Evolutionary conservation across 106 monocot genomes (phyloP).

Genomic region (Amphibolis antarctica): DNA sequence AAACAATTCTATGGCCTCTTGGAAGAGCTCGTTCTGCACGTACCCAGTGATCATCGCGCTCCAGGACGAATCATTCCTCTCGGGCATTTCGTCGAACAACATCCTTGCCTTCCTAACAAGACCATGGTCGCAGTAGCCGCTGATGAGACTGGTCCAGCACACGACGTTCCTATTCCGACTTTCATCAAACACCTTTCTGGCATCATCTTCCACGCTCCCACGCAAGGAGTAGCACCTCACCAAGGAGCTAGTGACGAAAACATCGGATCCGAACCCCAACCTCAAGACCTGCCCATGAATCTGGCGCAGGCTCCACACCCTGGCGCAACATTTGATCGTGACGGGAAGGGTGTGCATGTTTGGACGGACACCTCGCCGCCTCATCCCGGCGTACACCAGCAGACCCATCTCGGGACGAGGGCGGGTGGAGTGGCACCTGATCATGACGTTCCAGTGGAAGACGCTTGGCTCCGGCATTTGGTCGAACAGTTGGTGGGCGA

Average conservation of each 20-base stretch:
- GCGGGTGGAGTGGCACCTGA: constrained; percentile 13
- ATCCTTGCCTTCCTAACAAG: constrained; percentile 7
- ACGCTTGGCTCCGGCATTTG: constrained; percentile 10
- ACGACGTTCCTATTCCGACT: constrained; percentile 10
- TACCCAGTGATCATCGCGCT: constrained; percentile 30
- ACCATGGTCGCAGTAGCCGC: constrained; percentile 8
- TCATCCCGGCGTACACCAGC: constrained; percentile 14
- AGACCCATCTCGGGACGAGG: constrained; percentile 2
- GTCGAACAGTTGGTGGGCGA: constrained; percentile 15
- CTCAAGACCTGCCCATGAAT: constrained; percentile 18
- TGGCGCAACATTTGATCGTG: constrained; percentile 1
- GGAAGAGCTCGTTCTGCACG: constrained; percentile 10
- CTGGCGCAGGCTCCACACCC: background rate
- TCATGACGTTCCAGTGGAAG: constrained; percentile 33
- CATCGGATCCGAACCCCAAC: constrained; percentile 21
- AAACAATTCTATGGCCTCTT: constrained; percentile 26
- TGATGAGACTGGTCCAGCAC: constrained; percentile 17
- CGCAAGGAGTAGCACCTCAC: constrained; percentile 9
- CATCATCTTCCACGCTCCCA: constrained; percentile 3
- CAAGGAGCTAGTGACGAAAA: constrained; percentile 14
- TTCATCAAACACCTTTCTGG: constrained; percentile 1
- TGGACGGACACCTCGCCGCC: constrained; percentile 4
- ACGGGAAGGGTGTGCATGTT: constrained; percentile 32
- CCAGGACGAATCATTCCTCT: constrained; percentile 28
- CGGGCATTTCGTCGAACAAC: constrained; percentile 26